Evolutionary conservation across 1,139 yeast species (phyloP).

Genomic region (Saccharomyces hybrid): DNA sequence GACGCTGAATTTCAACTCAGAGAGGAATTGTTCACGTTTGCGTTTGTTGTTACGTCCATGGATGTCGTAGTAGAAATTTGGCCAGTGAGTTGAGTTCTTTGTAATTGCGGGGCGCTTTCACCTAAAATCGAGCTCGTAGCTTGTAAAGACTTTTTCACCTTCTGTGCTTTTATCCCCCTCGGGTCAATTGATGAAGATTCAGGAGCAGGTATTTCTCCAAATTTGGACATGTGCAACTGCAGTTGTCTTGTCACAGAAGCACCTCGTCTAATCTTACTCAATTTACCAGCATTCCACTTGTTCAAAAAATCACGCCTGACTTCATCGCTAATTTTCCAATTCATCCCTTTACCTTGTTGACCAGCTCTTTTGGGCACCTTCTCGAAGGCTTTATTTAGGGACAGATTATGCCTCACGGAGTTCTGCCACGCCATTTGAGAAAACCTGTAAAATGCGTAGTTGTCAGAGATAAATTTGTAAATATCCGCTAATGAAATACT

Average conservation of each 20-base stretch:
- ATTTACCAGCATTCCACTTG: constrained; percentile 65
- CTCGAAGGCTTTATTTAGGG: constrained; percentile 78
- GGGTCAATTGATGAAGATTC: constrained; percentile 43
- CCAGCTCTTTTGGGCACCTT: constrained; percentile 89
- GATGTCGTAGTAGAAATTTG: background rate
- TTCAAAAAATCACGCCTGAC: constrained; percentile 75
- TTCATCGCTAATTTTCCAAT: constrained; percentile 87
- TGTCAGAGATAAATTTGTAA: constrained; percentile 77
- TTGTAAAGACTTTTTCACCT: constrained; percentile 1
- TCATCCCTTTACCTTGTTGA: constrained; percentile 97
- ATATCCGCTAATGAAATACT: constrained; percentile 82
- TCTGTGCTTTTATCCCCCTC: constrained; percentile 9
- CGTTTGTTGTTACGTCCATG: background rate
- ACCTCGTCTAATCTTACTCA: constrained; percentile 66
- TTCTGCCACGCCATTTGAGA: constrained; percentile 91
- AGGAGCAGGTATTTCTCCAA: constrained; percentile 20
- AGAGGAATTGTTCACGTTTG: background rate
- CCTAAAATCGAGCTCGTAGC: background rate
- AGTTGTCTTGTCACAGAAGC: constrained; percentile 72
- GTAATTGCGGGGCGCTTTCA: background rate
- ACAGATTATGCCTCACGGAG: constrained; percentile 72
- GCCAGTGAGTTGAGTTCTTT: background rate
- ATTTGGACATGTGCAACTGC: constrained; percentile 64
- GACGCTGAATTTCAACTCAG: background rate
- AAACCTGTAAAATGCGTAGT: constrained; percentile 82